Evolutionary conservation across 768 basidiomycete species (phyloP).

Genomic region (Calocybe indica): DNA sequence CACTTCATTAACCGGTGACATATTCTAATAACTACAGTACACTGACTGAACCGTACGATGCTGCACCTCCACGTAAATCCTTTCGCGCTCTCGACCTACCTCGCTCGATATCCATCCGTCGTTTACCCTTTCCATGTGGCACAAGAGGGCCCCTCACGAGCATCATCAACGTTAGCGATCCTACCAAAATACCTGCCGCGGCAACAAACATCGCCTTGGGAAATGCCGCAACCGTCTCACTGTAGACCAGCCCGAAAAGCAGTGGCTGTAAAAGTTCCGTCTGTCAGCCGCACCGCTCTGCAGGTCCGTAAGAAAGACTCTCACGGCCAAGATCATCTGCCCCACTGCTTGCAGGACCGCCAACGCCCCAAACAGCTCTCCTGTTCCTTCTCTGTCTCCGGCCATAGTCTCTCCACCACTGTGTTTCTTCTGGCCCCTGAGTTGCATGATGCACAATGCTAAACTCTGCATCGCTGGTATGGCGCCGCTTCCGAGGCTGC

Average conservation of each 20-base stretch:
- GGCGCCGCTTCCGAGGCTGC: slow-evolving; percentile 60
- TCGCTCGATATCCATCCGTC: slow-evolving; percentile 26
- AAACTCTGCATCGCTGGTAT: slow-evolving; percentile 69
- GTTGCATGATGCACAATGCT: slow-evolving; percentile 57
- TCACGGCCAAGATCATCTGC: slow-evolving; percentile 56
- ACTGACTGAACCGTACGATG: slow-evolving; percentile 12
- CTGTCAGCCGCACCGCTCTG: slow-evolving; percentile 2
- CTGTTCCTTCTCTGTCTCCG: slow-evolving; percentile 27
- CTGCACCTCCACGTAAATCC: slow-evolving; percentile 36
- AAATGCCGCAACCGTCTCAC: slow-evolving; percentile 56
- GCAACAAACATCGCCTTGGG: slow-evolving; percentile 68
- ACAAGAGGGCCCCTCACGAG: slow-evolving; percentile 35
- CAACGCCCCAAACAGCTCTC: slow-evolving; percentile 66
- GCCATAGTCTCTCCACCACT: slow-evolving; percentile 10
- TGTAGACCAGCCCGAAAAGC: slow-evolving; percentile 69
- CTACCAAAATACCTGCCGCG: slow-evolving; percentile 44
- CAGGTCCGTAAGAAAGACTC: slow-evolving; percentile 3
- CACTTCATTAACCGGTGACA: background rate
- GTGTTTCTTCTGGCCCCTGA: slow-evolving; percentile 28
- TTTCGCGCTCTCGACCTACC: slow-evolving; percentile 45
- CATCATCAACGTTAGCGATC: slow-evolving; percentile 28
- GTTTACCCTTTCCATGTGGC: slow-evolving; percentile 11
- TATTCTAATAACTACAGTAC: background rate
- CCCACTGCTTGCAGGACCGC: slow-evolving; percentile 66
- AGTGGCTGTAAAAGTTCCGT: slow-evolving; percentile 39